Conservation (phyloP, 1,139 yeast genomes). For the Geotrichum europaeum region DNA sequence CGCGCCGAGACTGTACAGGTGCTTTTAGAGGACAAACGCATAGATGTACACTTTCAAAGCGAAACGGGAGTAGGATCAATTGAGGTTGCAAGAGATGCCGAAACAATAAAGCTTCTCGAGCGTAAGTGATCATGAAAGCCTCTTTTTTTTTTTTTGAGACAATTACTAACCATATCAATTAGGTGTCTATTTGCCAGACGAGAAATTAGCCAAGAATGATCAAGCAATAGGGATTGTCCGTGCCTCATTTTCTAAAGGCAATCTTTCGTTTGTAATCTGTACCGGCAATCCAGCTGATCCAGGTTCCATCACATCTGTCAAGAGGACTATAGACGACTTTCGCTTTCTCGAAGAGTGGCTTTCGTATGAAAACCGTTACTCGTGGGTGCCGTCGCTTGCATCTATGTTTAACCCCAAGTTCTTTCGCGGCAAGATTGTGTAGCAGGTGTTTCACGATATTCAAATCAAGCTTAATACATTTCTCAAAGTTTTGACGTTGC, state of each 20-base stretch:
- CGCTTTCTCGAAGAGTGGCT: conserved; percentile 36
- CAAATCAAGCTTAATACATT: conserved; percentile 46
- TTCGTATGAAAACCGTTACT: conserved; percentile 33
- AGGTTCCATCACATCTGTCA: conserved; percentile 24
- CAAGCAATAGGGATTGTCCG: conserved; percentile 28
- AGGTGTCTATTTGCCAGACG: conserved; percentile 5
- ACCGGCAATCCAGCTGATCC: conserved; percentile 27
- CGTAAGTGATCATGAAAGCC: conserved; percentile 32
- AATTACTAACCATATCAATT: neutral
- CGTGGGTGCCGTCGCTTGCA: conserved; percentile 36
- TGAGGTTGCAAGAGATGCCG: conserved; percentile 46
- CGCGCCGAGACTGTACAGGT: conserved; percentile 52
- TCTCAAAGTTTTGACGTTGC: conserved; percentile 39
- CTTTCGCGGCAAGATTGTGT: conserved; percentile 33
- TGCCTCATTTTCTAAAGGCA: conserved; percentile 27
- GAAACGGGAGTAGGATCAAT: conserved; percentile 37
- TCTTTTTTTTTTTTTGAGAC: neutral
- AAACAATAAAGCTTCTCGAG: conserved; percentile 45
- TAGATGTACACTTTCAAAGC: conserved; percentile 30
- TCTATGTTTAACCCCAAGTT: conserved; percentile 32
- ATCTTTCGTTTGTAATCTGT: conserved; percentile 29
- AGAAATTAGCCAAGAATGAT: conserved; percentile 14
- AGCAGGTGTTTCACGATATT: conserved; percentile 43
- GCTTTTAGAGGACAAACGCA: conserved; percentile 26
- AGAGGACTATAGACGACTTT: conserved; percentile 41